Evolutionary conservation across 192 early-diverging fungal species (phyloP), one percentile per base, ranked within the genome.

Genomic region (Ambispora gerdemannii): DNA sequence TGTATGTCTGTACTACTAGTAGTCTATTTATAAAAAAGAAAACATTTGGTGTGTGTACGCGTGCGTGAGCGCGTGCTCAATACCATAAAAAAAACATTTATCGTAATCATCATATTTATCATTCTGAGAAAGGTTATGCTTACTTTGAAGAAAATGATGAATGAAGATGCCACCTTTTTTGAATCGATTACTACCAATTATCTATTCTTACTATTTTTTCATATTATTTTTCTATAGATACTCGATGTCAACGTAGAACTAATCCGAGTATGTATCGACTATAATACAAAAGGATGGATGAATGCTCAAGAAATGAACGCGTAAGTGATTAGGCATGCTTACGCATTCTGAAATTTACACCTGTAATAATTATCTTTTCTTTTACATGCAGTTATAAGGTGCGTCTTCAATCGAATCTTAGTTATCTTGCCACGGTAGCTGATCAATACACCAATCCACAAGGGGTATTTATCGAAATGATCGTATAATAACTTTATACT

Each of bases 241-340:
- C 55, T 70, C 31, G 68, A 70, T 19, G 24, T 70, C 15, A 70
- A 70, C 33, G 35, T 27, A 17, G 68, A 70, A 32, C n/a, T 70
- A 43, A 60, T 70, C 20, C 68, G 68, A 22, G 58, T 60, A 35
- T 70, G 53, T 60, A 70, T 70, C n/a, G 68, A 70, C 17, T 70
- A 70, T 70, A 33, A 70, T 13, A 49, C 15, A 11, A 36, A 60
- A 7, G 43, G 32, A 20, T 50, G 10, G 27, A 13, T 33, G 3
- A 60, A 70, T 49, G 56, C 28, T 20, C 50, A 35, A 31, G 68
- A 70, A 22, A 28, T 60, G 4, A 20, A 2, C 19, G 1, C 49
- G 68, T 70, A 70, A 30, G 55, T 7, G 10, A 11, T 25, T 27
- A n/a, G n/a, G n/a, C n/a, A n/a, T n/a, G n/a, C 17, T 47, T 47